Base-by-base conservation (phyloP, 768 basidiomycete genomes). In the Boletus huronensis region DNA sequence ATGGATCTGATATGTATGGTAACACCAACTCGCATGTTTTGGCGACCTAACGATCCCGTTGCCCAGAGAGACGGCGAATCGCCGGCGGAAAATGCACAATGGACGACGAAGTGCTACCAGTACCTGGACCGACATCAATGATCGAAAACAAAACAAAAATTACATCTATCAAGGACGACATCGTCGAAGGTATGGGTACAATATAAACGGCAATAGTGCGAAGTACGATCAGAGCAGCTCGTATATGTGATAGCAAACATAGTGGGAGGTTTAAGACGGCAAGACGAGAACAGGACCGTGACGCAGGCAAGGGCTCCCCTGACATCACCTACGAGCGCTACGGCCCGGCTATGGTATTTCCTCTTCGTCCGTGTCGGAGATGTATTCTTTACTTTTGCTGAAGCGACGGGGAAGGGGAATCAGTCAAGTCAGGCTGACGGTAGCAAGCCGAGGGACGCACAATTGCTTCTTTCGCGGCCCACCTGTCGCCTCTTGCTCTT, bases 331-430 rank as follows among this genome's bases (percentile, higher is more conserved):
- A 11, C 34, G 9, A 39, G 23, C 23, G 3, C 13, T 34, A 25
- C 52, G 10, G 17, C 26, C n/a, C 36, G 31, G 42, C 77, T 74
- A 87, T 66, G 80, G 75, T 84, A 86, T 87, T 49, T 69, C 67
- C 46, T 89, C 88, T 28, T 90, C 92, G 66, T 94, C 93, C 3
- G 90, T 91, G 67, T 94, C 91, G 7, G 87, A 87, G 46, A 96
- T 82, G 70, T 84, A 80, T 63, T 86, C 93, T 71, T 91, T 93
- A 65, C 90, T 93, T 78, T 94, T 95, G 66, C 93, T 94, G 48
- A 58, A 21, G 19, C 36, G 42, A 29, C 35, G 11, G 55, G 40
- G 58, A 28, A 35, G 40, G n/a, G 25, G 9, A 57, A 47, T 57
- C 40, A 48, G 40, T 50, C 29, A 48, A 11, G 19, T 11, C 17